These are phyloP conservation scores for Eucalyptus pumila DNA, from an alignment of 345 rosid genomes.

Conservation along the genomic window DNA sequence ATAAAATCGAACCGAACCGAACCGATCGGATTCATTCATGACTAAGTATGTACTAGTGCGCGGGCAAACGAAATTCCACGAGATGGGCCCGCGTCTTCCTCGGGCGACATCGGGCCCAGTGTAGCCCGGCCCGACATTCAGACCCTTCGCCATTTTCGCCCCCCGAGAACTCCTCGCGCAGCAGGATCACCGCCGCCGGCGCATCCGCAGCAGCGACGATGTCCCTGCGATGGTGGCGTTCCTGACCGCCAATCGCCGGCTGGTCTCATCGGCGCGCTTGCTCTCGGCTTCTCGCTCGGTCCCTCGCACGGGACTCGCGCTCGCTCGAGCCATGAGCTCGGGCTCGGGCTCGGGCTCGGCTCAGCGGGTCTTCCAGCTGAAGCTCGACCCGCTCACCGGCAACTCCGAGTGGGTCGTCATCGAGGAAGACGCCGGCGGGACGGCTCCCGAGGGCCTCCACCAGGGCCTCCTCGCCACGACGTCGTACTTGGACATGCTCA, in stretches of 20 bases:
- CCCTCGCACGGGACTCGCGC: neutral
- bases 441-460: conserved; percentile 6
- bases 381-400: conserved; percentile 48
- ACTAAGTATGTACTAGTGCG: neutral
- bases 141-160: neutral
- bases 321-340: conserved; percentile 30
- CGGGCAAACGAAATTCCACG: neutral
- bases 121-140: neutral
- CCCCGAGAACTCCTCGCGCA: neutral
- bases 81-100: neutral
- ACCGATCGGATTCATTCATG: neutral
- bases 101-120: neutral
- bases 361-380: conserved; percentile 50
- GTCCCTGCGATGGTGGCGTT: neutral
- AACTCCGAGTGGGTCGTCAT: conserved; percentile 60
- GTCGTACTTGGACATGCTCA: conserved; percentile 71
- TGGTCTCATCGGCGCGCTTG: neutral
- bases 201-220: neutral
- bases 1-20: neutral
- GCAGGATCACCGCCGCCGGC: neutral
- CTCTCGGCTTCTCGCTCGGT: neutral
- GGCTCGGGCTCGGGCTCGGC: conserved; percentile 19
- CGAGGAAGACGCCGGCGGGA: conserved; percentile 19
- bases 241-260: neutral
- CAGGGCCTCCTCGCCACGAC: conserved; percentile 39